Evolutionary conservation across 495 filamentous ascomycete species (phyloP).

Genomic region (Staphylotrichum tortipilum): DNA sequence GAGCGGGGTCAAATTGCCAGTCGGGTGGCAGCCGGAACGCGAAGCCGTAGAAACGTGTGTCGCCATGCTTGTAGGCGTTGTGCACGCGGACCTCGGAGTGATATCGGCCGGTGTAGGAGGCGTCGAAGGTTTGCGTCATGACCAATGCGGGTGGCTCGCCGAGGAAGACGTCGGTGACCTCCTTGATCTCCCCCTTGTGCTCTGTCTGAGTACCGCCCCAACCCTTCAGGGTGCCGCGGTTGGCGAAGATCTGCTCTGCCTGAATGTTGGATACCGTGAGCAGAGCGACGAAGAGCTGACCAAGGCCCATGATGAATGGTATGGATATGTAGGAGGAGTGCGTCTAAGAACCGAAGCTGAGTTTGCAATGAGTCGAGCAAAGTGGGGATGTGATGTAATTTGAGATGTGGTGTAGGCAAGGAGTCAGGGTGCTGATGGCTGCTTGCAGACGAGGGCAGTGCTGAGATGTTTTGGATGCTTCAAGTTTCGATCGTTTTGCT

Average conservation of each 20-base stretch:
- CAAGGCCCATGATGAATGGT: background rate
- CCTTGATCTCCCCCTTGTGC: slow-evolving; percentile 35
- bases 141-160: slow-evolving; percentile 41
- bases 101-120: slow-evolving; percentile 42
- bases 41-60: slow-evolving; percentile 49
- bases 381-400: too few relatives aligned
- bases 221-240: slow-evolving; percentile 41
- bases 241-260: slow-evolving; percentile 39
- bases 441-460: too few relatives aligned
- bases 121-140: slow-evolving; percentile 45
- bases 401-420: too few relatives aligned
- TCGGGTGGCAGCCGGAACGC: slow-evolving; percentile 40
- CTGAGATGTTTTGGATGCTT: too few relatives aligned
- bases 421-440: too few relatives aligned
- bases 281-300: background rate
- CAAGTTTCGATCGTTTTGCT: too few relatives aligned
- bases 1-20: slow-evolving; percentile 43
- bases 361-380: too few relatives aligned
- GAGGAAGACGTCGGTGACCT: slow-evolving; percentile 41
- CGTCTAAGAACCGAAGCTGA: too few relatives aligned
- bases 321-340: too few relatives aligned
- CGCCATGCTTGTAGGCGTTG: slow-evolving; percentile 41
- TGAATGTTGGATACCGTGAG: background rate
- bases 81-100: slow-evolving; percentile 46
- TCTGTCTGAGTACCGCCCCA: slow-evolving; percentile 42